Evolutionary conservation across 164 flowering plant species (phyloP).

Genomic region (Vitis rotundifolia): DNA sequence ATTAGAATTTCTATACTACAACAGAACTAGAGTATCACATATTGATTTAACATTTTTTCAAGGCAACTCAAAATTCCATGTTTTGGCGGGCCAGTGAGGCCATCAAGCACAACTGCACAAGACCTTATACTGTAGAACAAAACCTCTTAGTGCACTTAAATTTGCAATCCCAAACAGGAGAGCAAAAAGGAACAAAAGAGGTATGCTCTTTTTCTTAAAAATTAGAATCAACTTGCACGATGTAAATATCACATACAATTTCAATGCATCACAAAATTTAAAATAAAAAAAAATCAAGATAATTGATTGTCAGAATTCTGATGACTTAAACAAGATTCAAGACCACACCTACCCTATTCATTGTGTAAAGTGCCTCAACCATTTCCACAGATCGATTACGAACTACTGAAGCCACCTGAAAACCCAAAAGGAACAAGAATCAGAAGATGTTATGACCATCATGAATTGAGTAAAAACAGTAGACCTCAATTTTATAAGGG

Average conservation of each 20-base stretch:
- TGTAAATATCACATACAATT: background rate
- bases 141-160: too few relatives aligned
- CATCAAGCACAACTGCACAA: too few relatives aligned
- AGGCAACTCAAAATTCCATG: background rate
- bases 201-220: too few relatives aligned
- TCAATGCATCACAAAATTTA: background rate
- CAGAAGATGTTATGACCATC: background rate
- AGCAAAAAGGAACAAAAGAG: too few relatives aligned
- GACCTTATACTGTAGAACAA: too few relatives aligned
- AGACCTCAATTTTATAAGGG: background rate
- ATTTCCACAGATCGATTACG: constrained; percentile 64
- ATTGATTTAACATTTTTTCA: background rate
- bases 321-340: background rate
- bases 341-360: constrained; percentile 56
- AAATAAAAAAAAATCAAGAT: background rate
- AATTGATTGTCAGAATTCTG: too few relatives aligned
- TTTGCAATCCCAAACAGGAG: too few relatives aligned
- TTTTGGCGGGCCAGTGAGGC: background rate
- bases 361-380: constrained; percentile 75
- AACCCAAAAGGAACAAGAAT: constrained; percentile 15
- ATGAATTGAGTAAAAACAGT: background rate
- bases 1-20: background rate
- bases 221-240: too few relatives aligned
- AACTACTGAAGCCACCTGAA: constrained; percentile 58
- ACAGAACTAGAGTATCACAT: background rate